phyloP scores from a whole-genome alignment of 441 rosid species.

The Syzygium syzygioides region DNA sequence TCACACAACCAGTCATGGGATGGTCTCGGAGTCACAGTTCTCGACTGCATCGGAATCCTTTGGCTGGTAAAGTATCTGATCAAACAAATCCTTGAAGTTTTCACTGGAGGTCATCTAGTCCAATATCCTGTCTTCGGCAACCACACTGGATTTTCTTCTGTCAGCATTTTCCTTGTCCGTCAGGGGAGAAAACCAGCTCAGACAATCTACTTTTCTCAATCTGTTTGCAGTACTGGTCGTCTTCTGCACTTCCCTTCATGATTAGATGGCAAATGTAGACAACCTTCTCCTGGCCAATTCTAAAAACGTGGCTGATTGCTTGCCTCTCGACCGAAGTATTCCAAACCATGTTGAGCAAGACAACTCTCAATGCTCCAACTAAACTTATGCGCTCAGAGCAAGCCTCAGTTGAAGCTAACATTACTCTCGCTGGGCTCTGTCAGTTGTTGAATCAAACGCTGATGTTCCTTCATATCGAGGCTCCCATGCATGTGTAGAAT shows the following conservation, averaged over 20 bases:
- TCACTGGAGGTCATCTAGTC: conserved; percentile 29
- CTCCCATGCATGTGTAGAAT: conserved; percentile 46
- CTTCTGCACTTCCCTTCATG: conserved; percentile 41
- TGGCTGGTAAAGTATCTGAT: conserved; percentile 10
- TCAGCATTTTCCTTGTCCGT: not conserved
- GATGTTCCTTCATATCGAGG: conserved; percentile 30
- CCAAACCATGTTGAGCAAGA: conserved; percentile 69
- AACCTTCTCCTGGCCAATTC: conserved; percentile 49
- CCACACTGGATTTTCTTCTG: conserved; percentile 1
- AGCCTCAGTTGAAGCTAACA: conserved; percentile 64
- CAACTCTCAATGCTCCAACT: conserved; percentile 66
- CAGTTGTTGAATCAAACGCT: conserved; percentile 46
- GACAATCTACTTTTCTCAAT: conserved; percentile 40
- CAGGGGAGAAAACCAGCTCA: conserved; percentile 42
- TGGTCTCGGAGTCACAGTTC: not conserved
- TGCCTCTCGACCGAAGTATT: conserved; percentile 65
- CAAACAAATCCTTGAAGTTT: conserved; percentile 32
- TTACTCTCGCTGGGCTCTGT: conserved; percentile 34
- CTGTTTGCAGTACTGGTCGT: conserved; percentile 38
- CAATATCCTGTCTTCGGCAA: conserved; percentile 39
- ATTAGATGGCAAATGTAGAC: conserved; percentile 54
- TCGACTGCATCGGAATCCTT: not conserved
- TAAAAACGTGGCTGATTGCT: conserved; percentile 67
- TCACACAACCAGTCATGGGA: not conserved
- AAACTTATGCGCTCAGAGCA: conserved; percentile 68